A percentile compares a stretch with the other conserved stretches of the same genome.
These are phyloP conservation scores for Neofusicoccum parvum DNA, from an alignment of 2,329 filamentous ascomycete species.

Conservation along the genomic window DNA sequence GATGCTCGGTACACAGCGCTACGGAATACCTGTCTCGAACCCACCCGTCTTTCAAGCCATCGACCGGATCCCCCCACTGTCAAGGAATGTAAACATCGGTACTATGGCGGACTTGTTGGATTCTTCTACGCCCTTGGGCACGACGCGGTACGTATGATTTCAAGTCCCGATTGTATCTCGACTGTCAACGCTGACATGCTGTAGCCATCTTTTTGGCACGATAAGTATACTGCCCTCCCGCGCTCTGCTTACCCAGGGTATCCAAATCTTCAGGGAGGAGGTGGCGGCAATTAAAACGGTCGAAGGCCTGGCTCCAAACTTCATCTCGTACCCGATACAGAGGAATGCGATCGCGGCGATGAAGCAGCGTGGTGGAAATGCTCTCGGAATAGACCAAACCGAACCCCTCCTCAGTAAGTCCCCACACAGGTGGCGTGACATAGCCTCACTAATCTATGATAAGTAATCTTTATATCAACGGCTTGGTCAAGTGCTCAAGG, in stretches of 20 bases:
- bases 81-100: slow-evolving; percentile 26
- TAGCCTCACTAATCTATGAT: not conserved
- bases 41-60: slow-evolving; percentile 28
- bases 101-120: slow-evolving; percentile 30
- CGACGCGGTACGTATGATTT: slow-evolving; percentile 5
- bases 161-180: not conserved
- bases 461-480: not conserved
- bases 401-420: not conserved
- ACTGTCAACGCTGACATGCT: not conserved
- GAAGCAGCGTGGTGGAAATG: not conserved
- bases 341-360: not conserved
- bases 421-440: not conserved
- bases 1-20: slow-evolving; percentile 26
- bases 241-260: not conserved
- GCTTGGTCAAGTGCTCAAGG: not conserved
- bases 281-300: not conserved
- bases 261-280: not conserved
- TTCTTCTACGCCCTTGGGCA: slow-evolving; percentile 18
- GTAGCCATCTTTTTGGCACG: slow-evolving; percentile 7
- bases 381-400: not conserved
- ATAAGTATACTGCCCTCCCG: not conserved
- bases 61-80: slow-evolving; percentile 27
- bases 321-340: not conserved
- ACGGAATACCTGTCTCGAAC: slow-evolving; percentile 29
- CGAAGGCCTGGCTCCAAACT: not conserved